Evolutionary conservation across 352 stramenopile species (phyloP), one percentile per base, ranked within the genome.

Genomic region (Phytophthora cryptogea): DNA sequence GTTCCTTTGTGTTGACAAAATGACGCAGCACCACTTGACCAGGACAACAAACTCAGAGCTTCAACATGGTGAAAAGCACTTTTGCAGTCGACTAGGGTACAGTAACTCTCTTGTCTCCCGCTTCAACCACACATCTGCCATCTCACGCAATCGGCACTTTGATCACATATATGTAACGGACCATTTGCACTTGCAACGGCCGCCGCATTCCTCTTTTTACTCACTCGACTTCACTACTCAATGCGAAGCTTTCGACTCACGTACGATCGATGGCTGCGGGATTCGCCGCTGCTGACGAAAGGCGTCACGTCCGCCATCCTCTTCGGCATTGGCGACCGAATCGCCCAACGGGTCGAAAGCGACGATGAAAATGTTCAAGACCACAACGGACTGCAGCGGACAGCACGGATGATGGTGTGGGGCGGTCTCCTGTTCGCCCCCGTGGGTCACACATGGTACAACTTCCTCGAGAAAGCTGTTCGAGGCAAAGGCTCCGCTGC

Each of bases 371-470:
- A 66, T 28, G 4, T 3, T 3, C 39, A 55, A n/a, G 61, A 70
- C 39, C 41, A 43, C 13, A 41, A 56, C 40, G 66, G 63, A 31
- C 43, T 71, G n/a, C 49, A 59, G 2, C 60, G 74, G 8, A 86
- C 74, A n/a, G 45, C 51, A 9, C 70, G 78, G 51, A 79, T 94
- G 80, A 86, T 95, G 56, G 70, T 95, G 39, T 97, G 95, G 69
- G 90, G 90, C 27, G 83, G 95, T 1, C 47, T 95, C 33, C 46
- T 95, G 20, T 92, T 97, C 63, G 89, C 89, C 20, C 92, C 90
- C 8, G 56, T 78, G 44, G 92, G 91, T 57, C 90, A 98, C 69
- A 89, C 77, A 33, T 98, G 96, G 69, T 98, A 97, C 68, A 83
- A 90, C 31, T 61, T 89, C 9, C 67, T 98, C 16, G 92, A 98